Base-by-base conservation (phyloP, 768 basidiomycete species). In the Candolleomyces aberdarensis region DNA sequence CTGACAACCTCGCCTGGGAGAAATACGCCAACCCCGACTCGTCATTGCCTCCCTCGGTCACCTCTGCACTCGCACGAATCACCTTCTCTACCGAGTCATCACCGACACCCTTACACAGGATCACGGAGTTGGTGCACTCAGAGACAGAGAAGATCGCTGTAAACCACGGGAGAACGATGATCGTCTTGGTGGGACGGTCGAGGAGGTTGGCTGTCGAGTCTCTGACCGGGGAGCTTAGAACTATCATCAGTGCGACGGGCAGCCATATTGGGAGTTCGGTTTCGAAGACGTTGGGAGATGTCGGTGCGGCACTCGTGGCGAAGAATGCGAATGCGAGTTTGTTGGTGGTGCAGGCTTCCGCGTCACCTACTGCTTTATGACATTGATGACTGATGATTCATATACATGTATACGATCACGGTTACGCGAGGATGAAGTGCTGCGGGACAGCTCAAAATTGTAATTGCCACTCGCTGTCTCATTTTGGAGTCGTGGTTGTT, bases 1-100 rank as follows among this genome's bases (percentile, higher is more conserved):
- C 93, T 1, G 96, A 98, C 71, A 85, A 87, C 66, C 65, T 95
- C 31, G 68, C 84, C 22, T 96, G 94, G 93, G 77, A 81, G 1
- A 83, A 81, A 46, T 91, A 85, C 67, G 78, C 87, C 1, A 60
- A 69, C 11, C 44, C 67, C 0, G 19, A 14, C 39, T 61, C 60
- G 1, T 26, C 14, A 36, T 17, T 31, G 46, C 17, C 54, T 57
- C 48, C 36, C 55, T 15, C 39, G 39, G 20, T 19, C 60, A 11
- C 84, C 89, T 15, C 79, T 91, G 19, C 71, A 80, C 26, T 26
- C 26, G 26, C 26, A 1, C 83, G 91, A 32, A 83, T 95, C 54
- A 70, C 75, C 1, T 96, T 96, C 77, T 69, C 65, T 22, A 78
- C 80, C 2, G 67, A 80, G 41, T 66, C 79, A 1, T 78, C 88